Percentiles rank a stretch among this genome's conserved stretches.
phyloP scores from a whole-genome alignment of 2,329 filamentous ascomycete species.

The Volutella citrinella region DNA sequence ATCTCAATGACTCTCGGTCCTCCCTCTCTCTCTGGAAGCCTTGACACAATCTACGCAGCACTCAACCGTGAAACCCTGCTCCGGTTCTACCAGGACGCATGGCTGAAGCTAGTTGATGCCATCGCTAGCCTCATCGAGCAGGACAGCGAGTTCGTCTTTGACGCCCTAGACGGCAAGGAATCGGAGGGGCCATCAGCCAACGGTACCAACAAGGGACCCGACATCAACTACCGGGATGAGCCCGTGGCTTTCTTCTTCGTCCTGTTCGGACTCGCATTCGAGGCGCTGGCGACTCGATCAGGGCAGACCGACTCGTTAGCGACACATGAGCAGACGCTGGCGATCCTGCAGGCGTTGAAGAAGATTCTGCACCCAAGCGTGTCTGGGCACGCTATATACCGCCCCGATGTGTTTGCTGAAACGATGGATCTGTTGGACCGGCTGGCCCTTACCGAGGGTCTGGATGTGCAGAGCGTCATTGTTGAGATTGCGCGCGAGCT shows the following conservation, averaged over 20 bases:
- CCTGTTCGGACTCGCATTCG: slow-evolving; percentile 92
- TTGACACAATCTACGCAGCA: slow-evolving; percentile 93
- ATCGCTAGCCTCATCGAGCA: slow-evolving; percentile 97
- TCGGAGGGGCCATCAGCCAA: slow-evolving; percentile 45
- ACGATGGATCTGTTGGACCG: slow-evolving; percentile 95
- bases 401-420: slow-evolving; percentile 92
- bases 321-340: slow-evolving; percentile 75
- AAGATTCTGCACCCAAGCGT: slow-evolving; percentile 94
- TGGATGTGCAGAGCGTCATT: slow-evolving; percentile 86
- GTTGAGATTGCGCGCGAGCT: slow-evolving; percentile 90
- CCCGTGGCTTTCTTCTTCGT: slow-evolving; percentile 99
- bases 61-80: slow-evolving; percentile 91
- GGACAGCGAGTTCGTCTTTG: slow-evolving; percentile 96
- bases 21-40: slow-evolving; percentile 74
- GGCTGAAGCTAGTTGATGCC: slow-evolving; percentile 94
- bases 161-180: slow-evolving; percentile 86
- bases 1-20: slow-evolving; percentile 88
- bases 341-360: slow-evolving; percentile 86
- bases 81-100: slow-evolving; percentile 94
- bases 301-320: slow-evolving; percentile 50
- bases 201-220: slow-evolving; percentile 59
- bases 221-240: slow-evolving; percentile 97
- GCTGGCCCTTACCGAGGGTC: slow-evolving; percentile 84
- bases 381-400: slow-evolving; percentile 93
- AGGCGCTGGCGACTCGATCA: slow-evolving; percentile 83